These are phyloP conservation scores for Flammula alnicola DNA, from an alignment of 1,284 basidiomycete genomes.

Conservation along the genomic window DNA sequence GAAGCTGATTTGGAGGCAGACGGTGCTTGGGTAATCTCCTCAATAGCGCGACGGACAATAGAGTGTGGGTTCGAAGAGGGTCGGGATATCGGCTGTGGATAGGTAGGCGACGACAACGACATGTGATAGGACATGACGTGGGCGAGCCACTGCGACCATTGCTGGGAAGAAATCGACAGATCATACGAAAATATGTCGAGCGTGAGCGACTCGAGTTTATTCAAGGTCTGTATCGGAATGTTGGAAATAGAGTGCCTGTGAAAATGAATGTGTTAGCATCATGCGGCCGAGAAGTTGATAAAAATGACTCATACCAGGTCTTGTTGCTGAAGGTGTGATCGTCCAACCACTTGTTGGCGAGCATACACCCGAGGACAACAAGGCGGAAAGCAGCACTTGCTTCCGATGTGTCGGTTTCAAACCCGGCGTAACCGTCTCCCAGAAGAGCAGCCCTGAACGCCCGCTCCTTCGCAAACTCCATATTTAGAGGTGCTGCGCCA, in stretches of 20 bases:
- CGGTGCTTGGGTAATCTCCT: constrained; percentile 63
- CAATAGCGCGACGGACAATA: constrained; percentile 70
- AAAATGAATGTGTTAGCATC: constrained; percentile 1
- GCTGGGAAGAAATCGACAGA: constrained; percentile 61
- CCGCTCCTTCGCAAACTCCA: constrained; percentile 59
- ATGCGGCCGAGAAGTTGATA: constrained; percentile 3
- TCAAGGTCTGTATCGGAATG: constrained; percentile 69
- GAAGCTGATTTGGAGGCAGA: constrained; percentile 32
- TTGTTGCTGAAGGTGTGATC: constrained; percentile 93
- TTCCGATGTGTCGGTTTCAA: constrained; percentile 58
- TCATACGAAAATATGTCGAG: constrained; percentile 73
- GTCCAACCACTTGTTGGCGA: constrained; percentile 92
- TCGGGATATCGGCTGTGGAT: constrained; percentile 78
- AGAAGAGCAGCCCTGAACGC: constrained; percentile 68
- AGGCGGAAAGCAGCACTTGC: constrained; percentile 69
- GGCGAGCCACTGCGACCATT: constrained; percentile 73
- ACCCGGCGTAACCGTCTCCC: constrained; percentile 47
- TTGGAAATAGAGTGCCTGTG: constrained; percentile 78
- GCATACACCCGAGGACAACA: constrained; percentile 83
- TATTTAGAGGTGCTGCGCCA: constrained; percentile 44
- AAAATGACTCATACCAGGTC: constrained; percentile 66
- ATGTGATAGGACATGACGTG: constrained; percentile 67
- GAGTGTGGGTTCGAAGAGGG: constrained; percentile 71
- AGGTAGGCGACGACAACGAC: constrained; percentile 58
- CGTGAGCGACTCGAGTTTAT: constrained; percentile 70